These are phyloP conservation scores for Sordariomycetes sp. DNA, from an alignment of 2,329 filamentous ascomycete genomes.

Conservation along the genomic window DNA sequence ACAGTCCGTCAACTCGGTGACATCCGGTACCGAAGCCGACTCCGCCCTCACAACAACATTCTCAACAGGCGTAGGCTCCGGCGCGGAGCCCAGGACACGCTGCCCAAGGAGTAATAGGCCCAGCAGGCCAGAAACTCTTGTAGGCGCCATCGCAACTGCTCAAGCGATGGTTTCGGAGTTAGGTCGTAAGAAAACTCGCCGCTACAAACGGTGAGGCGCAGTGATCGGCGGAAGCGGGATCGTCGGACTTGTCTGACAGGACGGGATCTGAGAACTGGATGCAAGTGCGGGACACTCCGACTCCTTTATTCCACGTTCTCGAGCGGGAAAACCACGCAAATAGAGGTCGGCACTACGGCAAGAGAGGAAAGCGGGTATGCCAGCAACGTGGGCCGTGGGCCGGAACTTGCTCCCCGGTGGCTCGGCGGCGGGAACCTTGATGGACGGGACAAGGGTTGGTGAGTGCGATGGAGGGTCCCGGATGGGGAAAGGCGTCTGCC, in stretches of 20 bases:
- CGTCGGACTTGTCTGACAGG: too few relatives aligned
- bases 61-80: neutral
- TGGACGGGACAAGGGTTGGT: neutral
- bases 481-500: neutral
- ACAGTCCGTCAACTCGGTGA: conserved; percentile 25
- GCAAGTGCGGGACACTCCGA: too few relatives aligned
- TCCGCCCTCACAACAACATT: conserved; percentile 2
- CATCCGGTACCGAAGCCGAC: conserved; percentile 6
- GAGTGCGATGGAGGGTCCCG: neutral
- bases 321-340: too few relatives aligned
- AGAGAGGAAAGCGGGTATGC: too few relatives aligned
- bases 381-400: too few relatives aligned
- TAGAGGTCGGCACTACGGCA: too few relatives aligned
- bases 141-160: neutral
- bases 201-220: neutral
- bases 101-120: conserved; percentile 1
- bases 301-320: too few relatives aligned
- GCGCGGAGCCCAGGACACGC: neutral
- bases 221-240: too few relatives aligned
- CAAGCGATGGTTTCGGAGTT: neutral
- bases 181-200: neutral
- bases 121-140: neutral
- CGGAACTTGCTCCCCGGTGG: neutral
- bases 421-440: neutral
- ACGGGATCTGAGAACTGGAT: too few relatives aligned